Base-by-base conservation (phyloP, 768 basidiomycete genomes). In the Boletus tylopilopsis region DNA sequence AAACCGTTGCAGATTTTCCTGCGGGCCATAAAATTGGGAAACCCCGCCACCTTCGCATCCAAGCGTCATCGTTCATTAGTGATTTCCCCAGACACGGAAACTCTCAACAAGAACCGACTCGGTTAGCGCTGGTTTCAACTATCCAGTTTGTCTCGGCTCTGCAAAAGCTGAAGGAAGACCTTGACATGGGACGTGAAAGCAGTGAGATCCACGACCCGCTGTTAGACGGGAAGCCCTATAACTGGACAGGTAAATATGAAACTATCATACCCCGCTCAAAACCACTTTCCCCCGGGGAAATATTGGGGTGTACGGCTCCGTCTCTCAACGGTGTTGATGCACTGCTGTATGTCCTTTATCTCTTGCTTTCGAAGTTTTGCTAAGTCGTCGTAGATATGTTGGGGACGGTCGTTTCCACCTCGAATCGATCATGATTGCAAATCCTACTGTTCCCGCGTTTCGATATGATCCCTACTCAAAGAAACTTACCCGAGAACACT, bases 351-450 rank as follows among this genome's bases (percentile, higher is more conserved):
- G 85, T 71, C 6, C 30, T 13, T 23, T 19, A 35, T 39, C 51
- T 24, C 13, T 44, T 13, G 19, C 27, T 45, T 36, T 23, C 29
- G 18, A 51, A 27, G 27, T 22, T 35, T 24, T n/a, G 12, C 52
- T 54, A 36, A 50, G 32, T 18, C 47, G 16, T n/a, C 29, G 41
- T 51, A 96, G 94, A 60, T 99, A 98, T 67, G 80, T 99, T 23
- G 96, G 96, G 16, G 96, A 99, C 60, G 96, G 96, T 19, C 87
- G 96, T 10, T 99, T 99, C 74, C 96, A 98, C 65, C 79, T 98
- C 16, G 96, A 99, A 69, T 90, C 92, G 13, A 94, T 97, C 66
- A 99, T 99, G 96, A 96, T 99, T 51, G 93, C 94, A n/a, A 99
- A 99, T 66, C 96, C 96, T 0, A 69, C 79, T 25, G 78, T 98